Evolutionary conservation across 2,329 filamentous ascomycete species (phyloP), one percentile per base, ranked within the genome.

Genomic region (Aspergillus versicolor): DNA sequence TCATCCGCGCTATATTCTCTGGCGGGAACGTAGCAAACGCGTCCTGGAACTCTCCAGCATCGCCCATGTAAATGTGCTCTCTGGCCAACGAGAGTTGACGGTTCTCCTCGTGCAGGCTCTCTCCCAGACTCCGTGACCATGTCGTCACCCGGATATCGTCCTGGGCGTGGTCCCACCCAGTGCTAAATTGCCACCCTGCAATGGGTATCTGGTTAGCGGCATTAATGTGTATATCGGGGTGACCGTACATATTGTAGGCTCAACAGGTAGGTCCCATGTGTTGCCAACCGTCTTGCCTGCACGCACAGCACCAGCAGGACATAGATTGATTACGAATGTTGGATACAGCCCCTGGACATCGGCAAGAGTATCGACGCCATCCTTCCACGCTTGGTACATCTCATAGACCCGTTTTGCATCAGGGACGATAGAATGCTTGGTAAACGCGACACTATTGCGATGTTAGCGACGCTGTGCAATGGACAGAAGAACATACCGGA

Each of bases 41-140:
- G 54, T 77, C 67, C 53, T 77, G 75, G 60, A 65, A 73, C 22
- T 75, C 73, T 2, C 67, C 71, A 3, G 71, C 69, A 54, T 76
- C 74, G 1, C 71, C 72, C 65, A 75, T 72, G 38, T 75, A 76
- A 2, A 76, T 17, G 37, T 75, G 75, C 9, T 76, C 74, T 1
- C 61, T 65, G 1, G 69, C 63, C 1, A 75, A 27, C 0, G 68
- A 70, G n/a, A 68, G 63, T 1, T 61, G 60, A 22, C 67, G 59
- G 55, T 75, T 76, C 11, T 67, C 52, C 3, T 51, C 44, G 52
- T 78, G 73, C 7, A 71, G 61, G 15, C 65, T 60, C 13, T 71
- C 70, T 1, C 67, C 53, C 5, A 74, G 53, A 19, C 61, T 57
- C 9, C 63, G 67, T 0, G 67, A 58, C 71, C 73, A 78, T 15